These are phyloP conservation scores for Allium fistulosum DNA, from an alignment of 106 monocot species.

Conservation along the genomic window DNA sequence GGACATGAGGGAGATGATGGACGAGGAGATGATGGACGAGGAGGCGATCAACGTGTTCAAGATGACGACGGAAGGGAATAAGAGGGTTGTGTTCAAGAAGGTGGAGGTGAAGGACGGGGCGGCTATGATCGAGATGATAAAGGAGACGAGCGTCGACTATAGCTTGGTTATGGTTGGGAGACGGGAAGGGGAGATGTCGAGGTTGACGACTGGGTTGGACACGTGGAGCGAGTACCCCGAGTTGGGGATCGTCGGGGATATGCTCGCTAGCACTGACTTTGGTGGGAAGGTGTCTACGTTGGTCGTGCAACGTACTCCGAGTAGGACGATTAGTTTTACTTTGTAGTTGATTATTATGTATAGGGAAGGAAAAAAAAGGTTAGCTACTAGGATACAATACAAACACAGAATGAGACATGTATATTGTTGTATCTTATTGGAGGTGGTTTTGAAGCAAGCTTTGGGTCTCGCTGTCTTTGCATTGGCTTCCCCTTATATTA, in stretches of 20 bases:
- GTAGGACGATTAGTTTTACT: too few species aligned
- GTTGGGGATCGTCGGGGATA: constrained; percentile 55
- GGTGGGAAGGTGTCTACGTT: constrained; percentile 29
- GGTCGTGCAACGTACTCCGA: constrained; percentile 19
- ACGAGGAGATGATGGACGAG: constrained; percentile 19
- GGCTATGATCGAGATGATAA: constrained; percentile 16
- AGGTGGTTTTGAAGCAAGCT: too few species aligned
- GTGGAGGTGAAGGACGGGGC: constrained; percentile 17
- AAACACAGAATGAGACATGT: too few species aligned
- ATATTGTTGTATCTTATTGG: too few species aligned
- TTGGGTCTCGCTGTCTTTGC: too few species aligned
- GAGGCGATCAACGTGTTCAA: not conserved
- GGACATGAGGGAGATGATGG: not conserved
- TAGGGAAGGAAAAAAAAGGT: too few species aligned
- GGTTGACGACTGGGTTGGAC: constrained; percentile 20
- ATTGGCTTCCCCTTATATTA: too few species aligned
- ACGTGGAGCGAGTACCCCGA: constrained; percentile 55
- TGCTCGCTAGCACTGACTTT: constrained; percentile 37
- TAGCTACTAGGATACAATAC: too few species aligned
- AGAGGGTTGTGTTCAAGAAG: constrained; percentile 34
- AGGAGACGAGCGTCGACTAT: constrained; percentile 12
- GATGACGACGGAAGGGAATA: constrained; percentile 12
- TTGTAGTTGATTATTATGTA: too few species aligned
- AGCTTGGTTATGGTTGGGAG: constrained; percentile 43
- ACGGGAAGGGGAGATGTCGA: constrained; percentile 29